phyloP scores from a whole-genome alignment of 352 stramenopile genomes.

The Pythium oligandrum region DNA sequence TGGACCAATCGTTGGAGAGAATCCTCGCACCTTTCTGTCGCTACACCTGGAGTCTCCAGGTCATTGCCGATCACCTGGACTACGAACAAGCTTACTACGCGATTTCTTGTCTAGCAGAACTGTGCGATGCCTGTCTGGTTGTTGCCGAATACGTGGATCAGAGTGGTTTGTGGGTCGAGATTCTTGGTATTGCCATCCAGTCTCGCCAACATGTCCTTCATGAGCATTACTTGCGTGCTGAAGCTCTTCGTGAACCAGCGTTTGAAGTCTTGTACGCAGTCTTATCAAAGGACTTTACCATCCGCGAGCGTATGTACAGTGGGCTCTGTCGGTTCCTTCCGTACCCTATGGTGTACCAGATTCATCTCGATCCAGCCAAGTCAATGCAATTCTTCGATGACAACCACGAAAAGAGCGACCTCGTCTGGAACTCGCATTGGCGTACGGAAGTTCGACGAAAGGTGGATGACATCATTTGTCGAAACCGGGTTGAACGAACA shows the following conservation, averaged over 20 bases:
- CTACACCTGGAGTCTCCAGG: conserved; percentile 78
- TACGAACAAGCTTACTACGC: conserved; percentile 80
- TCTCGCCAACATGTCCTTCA: conserved; percentile 77
- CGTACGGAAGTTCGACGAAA: conserved; percentile 72
- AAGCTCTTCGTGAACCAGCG: conserved; percentile 68
- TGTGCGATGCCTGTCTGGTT: conserved; percentile 73
- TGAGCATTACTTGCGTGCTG: conserved; percentile 72
- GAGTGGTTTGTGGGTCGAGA: conserved; percentile 74
- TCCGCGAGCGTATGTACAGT: conserved; percentile 73
- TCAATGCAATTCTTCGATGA: conserved; percentile 76
- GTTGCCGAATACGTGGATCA: conserved; percentile 71
- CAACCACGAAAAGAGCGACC: conserved; percentile 78
- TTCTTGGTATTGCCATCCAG: conserved; percentile 72
- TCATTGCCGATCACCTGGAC: conserved; percentile 73
- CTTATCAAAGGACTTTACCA: conserved; percentile 59
- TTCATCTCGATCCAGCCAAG: conserved; percentile 71
- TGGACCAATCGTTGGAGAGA: conserved; percentile 64
- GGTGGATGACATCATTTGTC: conserved; percentile 71
- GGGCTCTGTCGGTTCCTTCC: conserved; percentile 67
- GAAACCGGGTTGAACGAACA: conserved; percentile 67
- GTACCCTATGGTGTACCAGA: conserved; percentile 80
- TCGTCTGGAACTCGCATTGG: conserved; percentile 81
- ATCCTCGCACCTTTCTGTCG: conserved; percentile 73
- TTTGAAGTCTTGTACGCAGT: conserved; percentile 80
- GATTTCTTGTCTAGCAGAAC: conserved; percentile 66